These are phyloP conservation scores for Neurospora sp. DNA, from an alignment of 495 filamentous ascomycete species.

Conservation along the genomic window DNA sequence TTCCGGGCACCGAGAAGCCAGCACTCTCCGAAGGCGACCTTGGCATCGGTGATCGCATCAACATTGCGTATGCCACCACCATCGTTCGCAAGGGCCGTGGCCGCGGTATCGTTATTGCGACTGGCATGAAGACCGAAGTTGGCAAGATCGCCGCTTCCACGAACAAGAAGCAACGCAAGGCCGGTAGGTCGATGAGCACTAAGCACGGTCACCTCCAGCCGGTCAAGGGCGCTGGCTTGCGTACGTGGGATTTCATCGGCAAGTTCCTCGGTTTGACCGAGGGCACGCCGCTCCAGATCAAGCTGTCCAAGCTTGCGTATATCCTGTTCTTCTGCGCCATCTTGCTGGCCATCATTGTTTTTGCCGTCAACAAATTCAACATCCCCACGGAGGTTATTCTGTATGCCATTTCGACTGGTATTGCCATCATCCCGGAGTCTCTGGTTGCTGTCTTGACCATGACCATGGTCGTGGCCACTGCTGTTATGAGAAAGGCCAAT, in stretches of 20 bases:
- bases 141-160: conserved; percentile 72
- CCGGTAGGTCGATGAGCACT: conserved; percentile 52
- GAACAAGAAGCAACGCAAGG: conserved; percentile 47
- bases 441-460: conserved; percentile 62
- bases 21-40: conserved; percentile 38
- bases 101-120: conserved; percentile 53
- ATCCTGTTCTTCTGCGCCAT: conserved; percentile 65
- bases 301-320: conserved; percentile 67
- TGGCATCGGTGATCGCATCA: conserved; percentile 54
- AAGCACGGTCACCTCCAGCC: conserved; percentile 51
- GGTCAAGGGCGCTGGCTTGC: conserved; percentile 45
- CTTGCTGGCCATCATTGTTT: conserved; percentile 68
- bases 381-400: conserved; percentile 64
- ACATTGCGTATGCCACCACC: conserved; percentile 61
- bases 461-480: conserved; percentile 69
- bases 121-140: conserved; percentile 77
- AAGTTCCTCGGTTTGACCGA: conserved; percentile 66
- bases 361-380: conserved; percentile 63
- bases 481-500: conserved; percentile 63
- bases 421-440: conserved; percentile 64
- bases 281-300: conserved; percentile 75
- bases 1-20: conserved; percentile 20
- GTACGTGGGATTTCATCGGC: conserved; percentile 53
- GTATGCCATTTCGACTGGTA: conserved; percentile 67
- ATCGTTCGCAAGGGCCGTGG: conserved; percentile 60